Evolutionary conservation across 345 rosid species (phyloP), one percentile per base, ranked within the genome.

Genomic region (Xanthoceras sorbifolium): DNA sequence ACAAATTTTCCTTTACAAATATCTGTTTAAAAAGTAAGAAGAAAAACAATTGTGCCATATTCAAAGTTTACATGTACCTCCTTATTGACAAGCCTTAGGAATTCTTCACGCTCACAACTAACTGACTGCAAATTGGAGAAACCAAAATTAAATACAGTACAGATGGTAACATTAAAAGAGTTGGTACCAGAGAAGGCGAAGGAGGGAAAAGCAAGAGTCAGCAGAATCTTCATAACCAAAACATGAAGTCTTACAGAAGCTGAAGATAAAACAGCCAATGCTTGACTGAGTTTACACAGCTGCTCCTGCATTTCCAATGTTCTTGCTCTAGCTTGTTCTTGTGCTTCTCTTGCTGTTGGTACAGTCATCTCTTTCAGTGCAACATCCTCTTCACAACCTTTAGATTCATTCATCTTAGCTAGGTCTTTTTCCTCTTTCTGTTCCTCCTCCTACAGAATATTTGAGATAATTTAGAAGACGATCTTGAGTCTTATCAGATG

Each of bases 251-350:
- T 90, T 89, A 93, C 97, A 76, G 98, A 95, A 76, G 98, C 98
- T 23, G 97, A 92, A 86, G 98, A 97, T 73, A 95, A 84, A 81
- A 93, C 88, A 48, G 98, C 96, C 86, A 93, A 74, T 66, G 99
- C 98, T 71, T 76, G 91, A 84, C 98, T 93, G 63, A 93, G 84
- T 82, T 91, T 81, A 83, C 97, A 92, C 63, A 94, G 93, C 64
- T 93, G 88, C 80, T 90, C 97, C 48, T 84, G 86, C 81, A 90
- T 92, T 73, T 90, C 98, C 70, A 89, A 26, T 67, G 91, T 78
- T 88, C 89, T 87, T 79, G 82, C 93, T 79, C 90, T 87, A 72
- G 93, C 96, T 76, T 76, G 92, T 79, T 90, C 87, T 69, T 88
- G 97, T 42, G 91, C 94, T 89, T 90, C 93, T 59, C 81, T 87